Percentiles rank a stretch among this genome's conserved stretches.
These are phyloP conservation scores for Yamadazyma sp. DNA, from an alignment of 1,139 yeast genomes.

Conservation along the genomic window DNA sequence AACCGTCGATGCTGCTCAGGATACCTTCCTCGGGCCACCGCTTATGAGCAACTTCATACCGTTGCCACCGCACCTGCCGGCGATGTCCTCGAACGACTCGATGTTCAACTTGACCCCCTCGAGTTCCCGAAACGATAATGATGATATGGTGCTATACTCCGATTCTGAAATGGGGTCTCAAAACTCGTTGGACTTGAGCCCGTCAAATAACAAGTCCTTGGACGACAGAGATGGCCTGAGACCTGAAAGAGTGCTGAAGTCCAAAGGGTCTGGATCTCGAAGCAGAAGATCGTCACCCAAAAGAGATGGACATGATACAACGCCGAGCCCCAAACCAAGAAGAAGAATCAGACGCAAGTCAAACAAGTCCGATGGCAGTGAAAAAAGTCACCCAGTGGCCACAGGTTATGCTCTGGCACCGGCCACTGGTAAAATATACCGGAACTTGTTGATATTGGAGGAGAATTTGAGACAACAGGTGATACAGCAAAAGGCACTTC, in stretches of 20 bases:
- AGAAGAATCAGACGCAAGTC: slow-evolving; percentile 32
- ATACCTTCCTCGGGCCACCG: slow-evolving; percentile 4
- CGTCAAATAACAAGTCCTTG: slow-evolving; percentile 2
- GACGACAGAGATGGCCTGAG: slow-evolving; percentile 9
- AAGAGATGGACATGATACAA: slow-evolving; percentile 18
- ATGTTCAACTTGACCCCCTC: slow-evolving; percentile 26
- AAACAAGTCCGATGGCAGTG: slow-evolving; percentile 29
- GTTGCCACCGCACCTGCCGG: slow-evolving; percentile 26
- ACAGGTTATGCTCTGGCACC: slow-evolving; percentile 48
- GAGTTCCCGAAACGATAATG: slow-evolving; percentile 17
- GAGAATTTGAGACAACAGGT: slow-evolving; percentile 83
- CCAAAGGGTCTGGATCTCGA: slow-evolving; percentile 4
- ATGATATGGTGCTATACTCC: slow-evolving; percentile 37
- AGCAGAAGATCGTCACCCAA: slow-evolving; percentile 11
- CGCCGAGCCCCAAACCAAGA: slow-evolving; percentile 23
- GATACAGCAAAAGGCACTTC: slow-evolving; percentile 62
- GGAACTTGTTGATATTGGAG: slow-evolving; percentile 79
- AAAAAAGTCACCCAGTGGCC: slow-evolving; percentile 25
- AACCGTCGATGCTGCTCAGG: background rate
- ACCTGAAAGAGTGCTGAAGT: slow-evolving; percentile 8
- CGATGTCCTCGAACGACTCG: slow-evolving; percentile 19
- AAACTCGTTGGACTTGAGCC: slow-evolving; percentile 26
- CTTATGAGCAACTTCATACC: slow-evolving; percentile 14
- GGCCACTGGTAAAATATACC: slow-evolving; percentile 69
- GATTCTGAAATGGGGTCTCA: slow-evolving; percentile 43